Evolutionary conservation across 2,329 filamentous ascomycete species (phyloP), one percentile per base, ranked within the genome.

Genomic region (Fusarium pilosicola): DNA sequence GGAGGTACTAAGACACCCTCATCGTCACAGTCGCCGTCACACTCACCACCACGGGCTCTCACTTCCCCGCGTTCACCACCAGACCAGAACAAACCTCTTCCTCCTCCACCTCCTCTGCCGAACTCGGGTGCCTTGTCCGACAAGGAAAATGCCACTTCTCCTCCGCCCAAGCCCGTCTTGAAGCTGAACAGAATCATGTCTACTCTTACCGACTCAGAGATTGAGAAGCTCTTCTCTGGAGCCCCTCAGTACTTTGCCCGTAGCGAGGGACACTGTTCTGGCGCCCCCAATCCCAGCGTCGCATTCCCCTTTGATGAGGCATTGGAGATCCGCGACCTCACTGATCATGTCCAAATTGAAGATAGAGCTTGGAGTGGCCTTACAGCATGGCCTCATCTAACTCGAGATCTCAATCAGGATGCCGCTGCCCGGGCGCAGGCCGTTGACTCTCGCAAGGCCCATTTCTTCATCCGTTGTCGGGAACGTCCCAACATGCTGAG

Each of bases 211-310:
- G 86, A 89, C 51, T 83, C 85, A 45, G 90, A 93, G 74, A 83
- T 94, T 58, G 89, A 91, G 82, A 89, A 90, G 80, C 87, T 94
- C 77, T 94, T 94, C 84, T 92, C 91, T 32, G 92, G 92, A n/a
- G 92, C 92, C 48, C 92, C 92, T 71, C 91, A 93, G 79, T 94
- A 92, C 83, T 91, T 90, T 80, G 87, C 89, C 74, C 86, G 88
- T 59, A 87, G 86, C 65, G 87, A 90, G 75, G 88, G 88, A 44
- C 88, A 90, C 79, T 88, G 86, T 79, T 87, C 86, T 66, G 89
- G 86, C 57, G 88, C 89, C 42, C 88, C 88, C 28, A 87, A 90
- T 75, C 91, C 91, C 28, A 89, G 86, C 55, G 90, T 91, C 34
- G 88, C 89, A 42, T 93, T 91, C 78, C 91, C 91, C 3, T 93